A percentile compares a stretch with the other conserved stretches of the same genome.
Evolutionary conservation across 2,329 filamentous ascomycete species (phyloP).

Genomic region (Colletotrichum zoysiae): DNA sequence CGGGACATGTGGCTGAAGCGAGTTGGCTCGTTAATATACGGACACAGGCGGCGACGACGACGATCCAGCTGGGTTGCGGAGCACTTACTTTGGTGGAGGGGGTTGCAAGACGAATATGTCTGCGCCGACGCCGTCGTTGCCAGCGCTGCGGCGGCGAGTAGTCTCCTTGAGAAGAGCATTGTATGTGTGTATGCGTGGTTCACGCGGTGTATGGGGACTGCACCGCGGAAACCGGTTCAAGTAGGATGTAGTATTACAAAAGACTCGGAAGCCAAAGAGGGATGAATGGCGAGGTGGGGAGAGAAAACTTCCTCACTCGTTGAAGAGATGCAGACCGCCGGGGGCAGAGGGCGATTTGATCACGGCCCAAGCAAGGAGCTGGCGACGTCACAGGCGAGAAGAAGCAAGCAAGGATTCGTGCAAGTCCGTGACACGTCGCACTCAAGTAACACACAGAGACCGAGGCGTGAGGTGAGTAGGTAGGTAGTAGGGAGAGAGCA

Average conservation of each 20-base stretch:
- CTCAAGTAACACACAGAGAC: slow-evolving; percentile 10
- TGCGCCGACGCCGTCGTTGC: slow-evolving; percentile 50
- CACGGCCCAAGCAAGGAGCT: slow-evolving; percentile 22
- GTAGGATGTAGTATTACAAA: neutral
- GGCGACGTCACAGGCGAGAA: slow-evolving; percentile 36
- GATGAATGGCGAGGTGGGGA: neutral
- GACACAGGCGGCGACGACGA: neutral
- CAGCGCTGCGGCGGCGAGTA: slow-evolving; percentile 45
- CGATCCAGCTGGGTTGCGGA: neutral
- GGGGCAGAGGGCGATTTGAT: neutral
- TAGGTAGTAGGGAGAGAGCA: slow-evolving; percentile 7
- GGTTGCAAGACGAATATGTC: slow-evolving; percentile 58
- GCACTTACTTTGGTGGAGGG: slow-evolving; percentile 50
- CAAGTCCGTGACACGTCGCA: slow-evolving; percentile 37
- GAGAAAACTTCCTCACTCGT: slow-evolving; percentile 18
- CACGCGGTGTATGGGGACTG: neutral
- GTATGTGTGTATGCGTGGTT: slow-evolving; percentile 2
- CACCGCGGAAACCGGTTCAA: neutral
- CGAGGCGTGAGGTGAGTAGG: neutral
- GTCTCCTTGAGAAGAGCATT: slow-evolving; percentile 37
- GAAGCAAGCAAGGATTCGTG: slow-evolving; percentile 34
- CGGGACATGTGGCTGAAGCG: slow-evolving; percentile 70
- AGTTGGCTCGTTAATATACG: neutral
- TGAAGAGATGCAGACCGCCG: slow-evolving; percentile 17
- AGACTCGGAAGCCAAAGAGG: neutral